Percentiles rank a stretch among this genome's conserved stretches.
These are phyloP conservation scores for Penicillium lividum DNA, from an alignment of 495 filamentous ascomycete genomes.

Conservation along the genomic window DNA sequence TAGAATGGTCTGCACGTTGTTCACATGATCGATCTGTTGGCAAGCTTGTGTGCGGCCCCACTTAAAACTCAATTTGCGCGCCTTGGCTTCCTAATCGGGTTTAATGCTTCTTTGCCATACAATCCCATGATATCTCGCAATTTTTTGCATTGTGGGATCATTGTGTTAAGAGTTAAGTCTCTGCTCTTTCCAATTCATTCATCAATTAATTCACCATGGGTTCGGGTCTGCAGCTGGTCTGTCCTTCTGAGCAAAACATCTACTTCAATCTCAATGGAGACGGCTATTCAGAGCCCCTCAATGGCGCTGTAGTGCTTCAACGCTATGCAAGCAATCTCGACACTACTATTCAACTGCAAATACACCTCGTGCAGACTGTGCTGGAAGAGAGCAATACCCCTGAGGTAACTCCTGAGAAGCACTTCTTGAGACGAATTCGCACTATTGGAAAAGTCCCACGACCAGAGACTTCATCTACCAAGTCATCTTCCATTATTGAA, in stretches of 20 bases:
- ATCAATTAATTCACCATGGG: neutral
- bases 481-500: constrained; percentile 1
- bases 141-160: constrained; percentile 1
- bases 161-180: neutral
- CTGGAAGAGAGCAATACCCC: neutral
- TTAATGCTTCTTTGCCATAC: neutral
- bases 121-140: constrained; percentile 5
- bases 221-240: constrained; percentile 3
- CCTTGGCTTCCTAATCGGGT: constrained; percentile 6
- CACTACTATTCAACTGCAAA: neutral
- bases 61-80: constrained; percentile 4
- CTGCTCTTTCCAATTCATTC: neutral
- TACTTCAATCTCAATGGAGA: constrained; percentile 8
- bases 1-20: neutral
- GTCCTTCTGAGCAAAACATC: constrained; percentile 4
- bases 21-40: constrained; percentile 1
- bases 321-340: neutral
- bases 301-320: neutral
- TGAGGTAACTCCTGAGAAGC: neutral
- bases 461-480: neutral
- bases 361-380: constrained; percentile 1
- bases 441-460: neutral
- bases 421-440: neutral
- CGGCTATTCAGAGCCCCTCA: constrained; percentile 1
- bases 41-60: constrained; percentile 5